Evolutionary conservation across 1,284 basidiomycete genomes (phyloP).

Genomic region (Prillingera fragicola): DNA sequence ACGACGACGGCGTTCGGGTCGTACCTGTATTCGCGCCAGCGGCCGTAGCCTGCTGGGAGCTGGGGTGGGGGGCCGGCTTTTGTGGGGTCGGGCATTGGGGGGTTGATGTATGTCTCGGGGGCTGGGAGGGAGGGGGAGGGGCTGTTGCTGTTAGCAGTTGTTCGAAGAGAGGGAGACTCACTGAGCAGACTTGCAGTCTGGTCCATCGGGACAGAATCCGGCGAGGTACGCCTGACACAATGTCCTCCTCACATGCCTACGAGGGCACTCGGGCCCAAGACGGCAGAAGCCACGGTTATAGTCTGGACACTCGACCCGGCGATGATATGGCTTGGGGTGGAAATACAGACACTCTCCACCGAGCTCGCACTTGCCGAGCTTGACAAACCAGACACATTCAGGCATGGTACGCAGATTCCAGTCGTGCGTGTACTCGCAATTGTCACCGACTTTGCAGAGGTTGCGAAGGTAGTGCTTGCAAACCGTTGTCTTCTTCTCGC

Average conservation of each 20-base stretch:
- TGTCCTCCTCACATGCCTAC: constrained; percentile 87
- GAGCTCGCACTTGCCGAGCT: constrained; percentile 95
- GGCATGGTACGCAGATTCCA: constrained; percentile 98
- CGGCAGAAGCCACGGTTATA: constrained; percentile 95
- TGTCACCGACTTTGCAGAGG: constrained; percentile 95
- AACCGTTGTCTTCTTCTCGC: constrained; percentile 84
- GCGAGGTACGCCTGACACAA: constrained; percentile 87
- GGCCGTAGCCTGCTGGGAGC: constrained; percentile 61
- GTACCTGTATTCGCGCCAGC: constrained; percentile 69
- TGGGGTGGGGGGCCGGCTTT: constrained; percentile 83
- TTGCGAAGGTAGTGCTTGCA: constrained; percentile 99
- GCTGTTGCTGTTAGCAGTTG: constrained; percentile 18
- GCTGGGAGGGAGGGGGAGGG: constrained; percentile 52
- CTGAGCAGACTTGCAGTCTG: constrained; percentile 87
- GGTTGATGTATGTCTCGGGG: constrained; percentile 71
- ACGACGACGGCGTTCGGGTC: constrained; percentile 55
- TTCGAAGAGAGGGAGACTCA: constrained; percentile 51
- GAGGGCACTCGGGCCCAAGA: constrained; percentile 78
- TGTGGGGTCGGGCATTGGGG: constrained; percentile 64
- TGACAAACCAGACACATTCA: constrained; percentile 98
- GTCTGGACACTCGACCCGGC: constrained; percentile 88
- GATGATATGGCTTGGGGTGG: constrained; percentile 72
- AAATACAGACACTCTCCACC: constrained; percentile 98
- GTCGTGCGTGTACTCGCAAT: constrained; percentile 98
- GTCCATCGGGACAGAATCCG: constrained; percentile 92